Percentiles rank a stretch among this genome's conserved stretches.
These are phyloP conservation scores for Aspergillus tamarii DNA, from an alignment of 2,329 filamentous ascomycete species.

Conservation along the genomic window DNA sequence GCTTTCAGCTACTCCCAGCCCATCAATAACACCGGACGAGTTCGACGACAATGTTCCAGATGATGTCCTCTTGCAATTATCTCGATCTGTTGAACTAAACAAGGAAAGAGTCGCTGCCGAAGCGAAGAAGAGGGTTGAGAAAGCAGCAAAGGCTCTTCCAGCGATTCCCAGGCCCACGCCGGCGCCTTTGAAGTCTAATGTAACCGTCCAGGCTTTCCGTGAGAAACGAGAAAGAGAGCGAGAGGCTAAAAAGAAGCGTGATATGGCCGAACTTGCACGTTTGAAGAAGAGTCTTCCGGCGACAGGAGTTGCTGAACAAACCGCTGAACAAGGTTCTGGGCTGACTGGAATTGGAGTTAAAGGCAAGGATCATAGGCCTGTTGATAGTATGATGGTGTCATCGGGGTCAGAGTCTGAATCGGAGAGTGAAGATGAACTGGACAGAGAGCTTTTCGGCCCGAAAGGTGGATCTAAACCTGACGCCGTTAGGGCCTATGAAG, in stretches of 20 bases:
- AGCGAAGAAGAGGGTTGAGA: conserved; percentile 32
- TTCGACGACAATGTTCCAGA: conserved; percentile 48
- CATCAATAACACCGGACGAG: conserved; percentile 39
- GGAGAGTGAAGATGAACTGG: conserved; percentile 76
- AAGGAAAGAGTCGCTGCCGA: conserved; percentile 39
- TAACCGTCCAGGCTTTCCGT: conserved; percentile 62
- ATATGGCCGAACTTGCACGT: conserved; percentile 71
- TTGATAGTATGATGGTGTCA: conserved; percentile 87
- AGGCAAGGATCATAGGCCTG: conserved; percentile 76
- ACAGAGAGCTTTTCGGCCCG: conserved; percentile 67
- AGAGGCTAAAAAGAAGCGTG: conserved; percentile 72
- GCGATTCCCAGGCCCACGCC: conserved; percentile 30
- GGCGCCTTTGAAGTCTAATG: conserved; percentile 33
- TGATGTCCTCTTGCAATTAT: conserved; percentile 44
- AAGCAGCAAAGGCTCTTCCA: conserved; percentile 28
- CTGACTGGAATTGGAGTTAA: conserved; percentile 70
- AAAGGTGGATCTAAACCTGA: conserved; percentile 44
- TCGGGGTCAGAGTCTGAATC: conserved; percentile 66
- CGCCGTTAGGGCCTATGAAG: conserved; percentile 50
- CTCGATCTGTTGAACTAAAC: conserved; percentile 47
- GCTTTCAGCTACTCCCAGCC: conserved; percentile 38
- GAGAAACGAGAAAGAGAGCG: conserved; percentile 74
- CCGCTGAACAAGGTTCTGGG: conserved; percentile 78
- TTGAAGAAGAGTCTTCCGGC: conserved; percentile 61
- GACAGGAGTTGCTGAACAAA: conserved; percentile 56